Base-by-base conservation (phyloP, 495 filamentous ascomycete species). In the Tuber aestivum region DNA sequence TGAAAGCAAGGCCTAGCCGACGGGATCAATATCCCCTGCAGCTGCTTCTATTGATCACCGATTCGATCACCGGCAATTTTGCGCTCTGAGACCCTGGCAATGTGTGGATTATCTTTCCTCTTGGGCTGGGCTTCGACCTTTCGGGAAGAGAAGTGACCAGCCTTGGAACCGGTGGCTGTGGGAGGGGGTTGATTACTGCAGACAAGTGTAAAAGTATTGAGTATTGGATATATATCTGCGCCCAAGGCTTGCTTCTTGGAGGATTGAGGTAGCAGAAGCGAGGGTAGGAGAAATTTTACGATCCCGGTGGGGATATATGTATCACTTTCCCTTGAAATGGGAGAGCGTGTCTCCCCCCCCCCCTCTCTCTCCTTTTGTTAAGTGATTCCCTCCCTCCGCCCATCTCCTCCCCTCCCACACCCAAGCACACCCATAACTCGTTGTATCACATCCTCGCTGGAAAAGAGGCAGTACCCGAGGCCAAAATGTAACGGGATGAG, bases 51-150 rank as follows among this genome's bases (percentile, higher is more conserved):
- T 35, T 32, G 56, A 65, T 32, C 56, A 35, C n/a, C 32, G 50
- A 65, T 32, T 65, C 56, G 56, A 65, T 65, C 56, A 65, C 56
- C 56, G 56, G 56, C 27, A 35, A 65, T 65, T 65, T 32, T 65
- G 56, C 35, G 27, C 56, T 18, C 18, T 1, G 16, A 65, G 35
- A 35, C 0, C 14, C 27, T 5, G 56, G 56, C 12, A 65, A 65
- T 65, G 35, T 65, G 50, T 10, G 56, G 56, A 65, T 65, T 65
- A 65, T 65, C 56, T 65, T 7, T 65, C 27, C 27, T 6, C 10
- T 61, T 4, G n/a, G n/a, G 1, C 16, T 65, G 32, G 56, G 7
- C 27, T 35, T 65, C 27, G 27, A 65, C 32, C 32, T 27, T 35
- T 32, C 27, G 56, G 56, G 10, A 65, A 35, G 10, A 8, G 56